Base-by-base conservation (phyloP, 345 rosid species). In the Eucalyptus regnans region DNA sequence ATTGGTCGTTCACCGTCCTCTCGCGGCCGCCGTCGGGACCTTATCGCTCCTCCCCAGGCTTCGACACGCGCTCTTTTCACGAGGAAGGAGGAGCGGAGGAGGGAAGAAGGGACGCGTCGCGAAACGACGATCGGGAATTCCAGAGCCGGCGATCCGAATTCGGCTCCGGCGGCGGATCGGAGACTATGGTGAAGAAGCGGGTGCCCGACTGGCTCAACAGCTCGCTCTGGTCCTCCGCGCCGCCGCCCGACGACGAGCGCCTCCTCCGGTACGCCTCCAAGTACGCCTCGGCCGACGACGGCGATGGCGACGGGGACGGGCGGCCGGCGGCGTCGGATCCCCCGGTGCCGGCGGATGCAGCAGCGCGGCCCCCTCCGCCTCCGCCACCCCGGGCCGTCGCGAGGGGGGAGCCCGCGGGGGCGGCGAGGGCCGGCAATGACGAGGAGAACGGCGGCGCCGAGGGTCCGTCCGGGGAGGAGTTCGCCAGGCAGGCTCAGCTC, bases 131-230 rank as follows among this genome's bases (percentile, higher is more conserved):
- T 56, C 62, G 62, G 62, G 29, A 25, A 23, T 22, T 23, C 62
- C 62, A 56, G 62, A 56, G 62, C 62, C 62, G 62, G 62, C 62
- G 62, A 25, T 56, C 62, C 20, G 88, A 86, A 41, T 48, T 86
- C 50, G 15, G 15, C 62, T 51, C 87, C 52, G 54, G 25, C 12
- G 62, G 62, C 62, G 44, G 37, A 86, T 27, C 18, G 62, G 62
- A 50, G 48, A 87, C 15, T 16, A 97, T 96, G 99, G 96, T 92
- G 91, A 96, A 94, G 95, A 96, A 96, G 93, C 93, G 92, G 41
- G 94, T 96, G 50, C 99, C 99, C 33, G 99, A 97, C 91, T 97
- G 99, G 99, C 97, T 97, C 91, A 97, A 97, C 92, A 97, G 96
- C 90, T 94, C 99, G 33, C 94, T 97, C 88, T 97, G 99, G 99